These are phyloP conservation scores for Aspergillus sp. DNA, from an alignment of 2,329 filamentous ascomycete species.

Conservation along the genomic window DNA sequence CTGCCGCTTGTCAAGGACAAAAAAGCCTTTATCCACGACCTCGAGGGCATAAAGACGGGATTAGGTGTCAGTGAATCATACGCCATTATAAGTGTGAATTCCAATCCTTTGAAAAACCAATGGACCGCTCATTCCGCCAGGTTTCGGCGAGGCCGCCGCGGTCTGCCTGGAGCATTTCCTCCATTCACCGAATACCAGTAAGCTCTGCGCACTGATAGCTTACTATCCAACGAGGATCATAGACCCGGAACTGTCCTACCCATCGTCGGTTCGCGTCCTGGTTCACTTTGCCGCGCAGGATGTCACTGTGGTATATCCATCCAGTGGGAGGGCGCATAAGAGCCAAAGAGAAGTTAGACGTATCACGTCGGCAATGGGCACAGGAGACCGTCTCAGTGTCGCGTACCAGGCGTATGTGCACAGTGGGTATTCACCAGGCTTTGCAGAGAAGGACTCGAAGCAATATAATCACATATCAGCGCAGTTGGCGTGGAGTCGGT, in stretches of 20 bases:
- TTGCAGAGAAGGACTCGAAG: not conserved
- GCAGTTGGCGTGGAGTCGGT: conserved; percentile 5
- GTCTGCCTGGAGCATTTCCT: conserved; percentile 23
- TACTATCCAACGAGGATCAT: conserved; percentile 8
- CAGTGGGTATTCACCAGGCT: not conserved
- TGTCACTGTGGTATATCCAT: not conserved
- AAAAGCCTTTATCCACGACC: not conserved
- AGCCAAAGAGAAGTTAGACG: not conserved
- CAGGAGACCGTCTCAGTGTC: not conserved
- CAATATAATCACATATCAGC: not conserved
- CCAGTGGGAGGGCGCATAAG: not conserved
- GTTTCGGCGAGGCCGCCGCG: conserved; percentile 33
- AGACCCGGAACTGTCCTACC: not conserved
- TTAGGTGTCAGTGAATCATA: conserved; percentile 4
- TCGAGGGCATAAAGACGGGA: not conserved
- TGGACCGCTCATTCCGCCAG: conserved; percentile 10
- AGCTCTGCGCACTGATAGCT: conserved; percentile 5
- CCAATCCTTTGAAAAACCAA: not conserved
- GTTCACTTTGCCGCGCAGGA: conserved; percentile 1
- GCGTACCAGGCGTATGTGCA: not conserved
- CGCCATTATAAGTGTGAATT: not conserved
- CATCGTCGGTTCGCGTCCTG: not conserved
- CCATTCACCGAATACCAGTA: conserved; percentile 1
- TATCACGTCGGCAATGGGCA: not conserved
- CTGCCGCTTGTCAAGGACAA: not conserved